Conservation (phyloP, 2,329 filamentous ascomycete genomes). For the Xylariaceae sp. region DNA sequence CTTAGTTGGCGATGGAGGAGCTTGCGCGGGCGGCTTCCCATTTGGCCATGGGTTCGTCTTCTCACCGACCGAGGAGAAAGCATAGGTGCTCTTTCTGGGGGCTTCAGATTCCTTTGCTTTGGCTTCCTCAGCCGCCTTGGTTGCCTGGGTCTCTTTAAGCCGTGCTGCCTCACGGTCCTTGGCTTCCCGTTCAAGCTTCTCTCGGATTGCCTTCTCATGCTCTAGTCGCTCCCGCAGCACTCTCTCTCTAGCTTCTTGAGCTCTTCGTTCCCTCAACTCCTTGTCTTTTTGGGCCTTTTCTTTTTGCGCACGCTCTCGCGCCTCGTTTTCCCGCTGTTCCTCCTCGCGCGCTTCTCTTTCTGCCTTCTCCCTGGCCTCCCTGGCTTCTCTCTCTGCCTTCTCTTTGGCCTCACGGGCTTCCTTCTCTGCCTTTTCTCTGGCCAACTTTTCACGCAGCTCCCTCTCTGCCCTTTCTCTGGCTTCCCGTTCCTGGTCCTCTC, state of each 20-base stretch:
- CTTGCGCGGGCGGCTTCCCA: constrained; percentile 48
- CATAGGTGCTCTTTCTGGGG: constrained; percentile 53
- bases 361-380: constrained; percentile 31
- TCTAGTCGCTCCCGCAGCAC: constrained; percentile 35
- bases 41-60: constrained; percentile 69
- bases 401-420: constrained; percentile 39
- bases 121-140: constrained; percentile 25
- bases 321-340: constrained; percentile 26
- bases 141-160: constrained; percentile 13
- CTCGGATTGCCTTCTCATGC: constrained; percentile 17
- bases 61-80: constrained; percentile 64
- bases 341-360: constrained; percentile 36
- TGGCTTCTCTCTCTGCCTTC: constrained; percentile 36
- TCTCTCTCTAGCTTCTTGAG: constrained; percentile 39
- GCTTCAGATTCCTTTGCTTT: constrained; percentile 32
- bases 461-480: constrained; percentile 31
- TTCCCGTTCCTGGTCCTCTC: constrained; percentile 27
- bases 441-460: constrained; percentile 32
- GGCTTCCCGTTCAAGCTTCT: constrained; percentile 25
- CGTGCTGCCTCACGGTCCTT: constrained; percentile 36
- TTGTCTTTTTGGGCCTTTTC: constrained; percentile 35
- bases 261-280: constrained; percentile 14
- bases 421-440: constrained; percentile 39
- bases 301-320: constrained; percentile 36
- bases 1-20: constrained; percentile 31